Conservation (phyloP, 2,329 filamentous ascomycete species). For the Pyrenophora teres region DNA sequence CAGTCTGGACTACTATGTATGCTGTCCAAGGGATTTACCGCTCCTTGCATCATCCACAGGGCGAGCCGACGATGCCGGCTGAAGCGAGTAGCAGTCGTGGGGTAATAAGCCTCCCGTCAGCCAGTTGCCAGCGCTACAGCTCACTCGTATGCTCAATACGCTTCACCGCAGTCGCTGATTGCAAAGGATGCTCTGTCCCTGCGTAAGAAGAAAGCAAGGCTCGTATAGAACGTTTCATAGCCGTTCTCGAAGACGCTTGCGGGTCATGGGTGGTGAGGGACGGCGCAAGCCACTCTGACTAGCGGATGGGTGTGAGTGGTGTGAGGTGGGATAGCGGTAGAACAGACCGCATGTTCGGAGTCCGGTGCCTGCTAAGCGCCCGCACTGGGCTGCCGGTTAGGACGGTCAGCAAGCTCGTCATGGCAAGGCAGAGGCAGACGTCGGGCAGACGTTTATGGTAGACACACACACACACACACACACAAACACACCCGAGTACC, state of each 20-base stretch:
- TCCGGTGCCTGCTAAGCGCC: conserved; percentile 36
- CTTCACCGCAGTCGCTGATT: conserved; percentile 3
- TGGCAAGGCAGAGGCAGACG: conserved; percentile 6
- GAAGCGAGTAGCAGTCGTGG: conserved; percentile 18
- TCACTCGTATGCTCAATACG: conserved; percentile 1
- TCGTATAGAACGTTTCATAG: conserved; percentile 27
- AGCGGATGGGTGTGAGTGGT: conserved; percentile 10
- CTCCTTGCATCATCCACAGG: background rate
- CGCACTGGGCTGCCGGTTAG: conserved; percentile 12
- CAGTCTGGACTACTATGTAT: too few species aligned
- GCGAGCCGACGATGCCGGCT: conserved; percentile 12
- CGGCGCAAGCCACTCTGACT: conserved; percentile 14
- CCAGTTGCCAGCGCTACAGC: conserved; percentile 15
- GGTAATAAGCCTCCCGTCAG: conserved; percentile 4
- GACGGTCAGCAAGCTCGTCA: conserved; percentile 29
- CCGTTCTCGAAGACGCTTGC: conserved; percentile 33
- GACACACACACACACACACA: too few species aligned
- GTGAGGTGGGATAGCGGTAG: conserved; percentile 7
- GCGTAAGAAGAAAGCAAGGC: conserved; percentile 1
- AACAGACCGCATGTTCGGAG: conserved; percentile 29
- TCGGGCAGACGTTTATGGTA: too few species aligned
- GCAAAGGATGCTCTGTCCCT: background rate
- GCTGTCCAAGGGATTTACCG: background rate
- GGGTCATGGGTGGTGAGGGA: conserved; percentile 11
- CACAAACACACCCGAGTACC: too few species aligned